Percentiles rank a stretch among this genome's conserved stretches.
Conservation (phyloP, 2,329 filamentous ascomycete species). For the Phyllosticta citrichinensis region DNA sequence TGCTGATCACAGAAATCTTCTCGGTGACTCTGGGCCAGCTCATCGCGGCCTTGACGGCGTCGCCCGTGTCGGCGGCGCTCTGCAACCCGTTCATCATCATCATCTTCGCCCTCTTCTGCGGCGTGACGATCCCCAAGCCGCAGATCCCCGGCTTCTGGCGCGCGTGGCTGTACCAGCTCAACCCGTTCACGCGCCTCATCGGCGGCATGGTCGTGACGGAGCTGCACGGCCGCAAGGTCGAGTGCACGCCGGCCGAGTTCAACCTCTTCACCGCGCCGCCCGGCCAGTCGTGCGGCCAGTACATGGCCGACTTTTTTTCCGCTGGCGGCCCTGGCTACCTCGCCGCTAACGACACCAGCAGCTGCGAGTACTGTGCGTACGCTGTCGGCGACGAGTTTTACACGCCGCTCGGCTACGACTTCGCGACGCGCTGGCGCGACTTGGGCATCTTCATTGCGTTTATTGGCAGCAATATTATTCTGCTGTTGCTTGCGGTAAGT, state of each 20-base stretch:
- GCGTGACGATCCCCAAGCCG: conserved; percentile 69
- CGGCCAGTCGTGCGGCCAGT: conserved; percentile 60
- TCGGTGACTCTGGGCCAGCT: conserved; percentile 66
- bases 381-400: conserved; percentile 75
- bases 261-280: conserved; percentile 58
- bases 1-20: conserved; percentile 76
- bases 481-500: conserved; percentile 44
- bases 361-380: conserved; percentile 76
- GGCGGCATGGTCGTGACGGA: conserved; percentile 71
- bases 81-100: conserved; percentile 77
- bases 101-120: conserved; percentile 76
- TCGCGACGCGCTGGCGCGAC: conserved; percentile 66
- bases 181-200: conserved; percentile 75
- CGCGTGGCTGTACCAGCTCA: conserved; percentile 70
- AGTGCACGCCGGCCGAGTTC: conserved; percentile 51
- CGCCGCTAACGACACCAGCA: conserved; percentile 51
- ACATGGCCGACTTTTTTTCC: conserved; percentile 63
- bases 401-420: conserved; percentile 54
- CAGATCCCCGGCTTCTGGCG: conserved; percentile 74
- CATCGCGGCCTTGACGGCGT: conserved; percentile 67
- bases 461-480: conserved; percentile 64
- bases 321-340: conserved; percentile 63
- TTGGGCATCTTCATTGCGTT: conserved; percentile 70
- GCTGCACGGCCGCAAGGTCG: conserved; percentile 54
- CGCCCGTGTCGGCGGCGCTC: conserved; percentile 67